A percentile compares a stretch with the other conserved stretches of the same genome.
These are phyloP conservation scores for Acanthochlamys bracteata DNA, from an alignment of 106 monocot species.

Conservation along the genomic window DNA sequence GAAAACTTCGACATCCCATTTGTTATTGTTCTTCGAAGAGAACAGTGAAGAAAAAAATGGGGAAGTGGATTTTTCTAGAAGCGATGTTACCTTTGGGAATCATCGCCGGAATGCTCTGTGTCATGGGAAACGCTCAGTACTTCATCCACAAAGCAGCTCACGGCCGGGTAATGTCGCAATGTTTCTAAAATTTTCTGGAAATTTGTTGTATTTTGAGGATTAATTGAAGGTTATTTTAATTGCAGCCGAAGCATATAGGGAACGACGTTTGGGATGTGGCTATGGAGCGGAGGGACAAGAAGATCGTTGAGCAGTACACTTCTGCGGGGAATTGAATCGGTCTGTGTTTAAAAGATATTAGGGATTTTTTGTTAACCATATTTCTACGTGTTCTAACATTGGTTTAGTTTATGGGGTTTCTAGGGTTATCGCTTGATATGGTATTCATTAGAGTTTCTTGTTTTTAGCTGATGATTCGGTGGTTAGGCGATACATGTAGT, in stretches of 20 bases:
- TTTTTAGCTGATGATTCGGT: too few species aligned
- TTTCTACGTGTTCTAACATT: too few species aligned
- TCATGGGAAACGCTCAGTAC: conserved; percentile 97
- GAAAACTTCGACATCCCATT: too few species aligned
- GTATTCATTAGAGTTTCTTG: too few species aligned
- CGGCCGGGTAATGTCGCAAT: conserved; percentile 51
- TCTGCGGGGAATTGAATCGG: conserved; percentile 40
- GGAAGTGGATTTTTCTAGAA: conserved; percentile 59
- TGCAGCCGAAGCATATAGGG: conserved; percentile 93
- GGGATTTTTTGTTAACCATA: too few species aligned
- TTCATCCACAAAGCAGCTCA: conserved; percentile 83
- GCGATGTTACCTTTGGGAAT: conserved; percentile 92
- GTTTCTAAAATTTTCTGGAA: background rate
- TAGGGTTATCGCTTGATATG: too few species aligned
- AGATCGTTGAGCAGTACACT: conserved; percentile 37
- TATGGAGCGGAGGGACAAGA: conserved; percentile 96
- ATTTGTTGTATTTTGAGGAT: conserved; percentile 1
- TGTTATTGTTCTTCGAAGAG: too few species aligned
- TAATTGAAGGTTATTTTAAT: background rate
- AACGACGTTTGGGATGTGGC: conserved; percentile 90
- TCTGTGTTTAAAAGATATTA: background rate
- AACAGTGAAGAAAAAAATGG: conserved; percentile 21
- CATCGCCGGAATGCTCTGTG: conserved; percentile 87
- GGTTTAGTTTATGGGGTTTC: too few species aligned
- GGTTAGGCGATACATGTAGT: too few species aligned